Evolutionary conservation across 495 filamentous ascomycete genomes (phyloP), one percentile per base, ranked within the genome.

Genomic region (Neurospora terricola): DNA sequence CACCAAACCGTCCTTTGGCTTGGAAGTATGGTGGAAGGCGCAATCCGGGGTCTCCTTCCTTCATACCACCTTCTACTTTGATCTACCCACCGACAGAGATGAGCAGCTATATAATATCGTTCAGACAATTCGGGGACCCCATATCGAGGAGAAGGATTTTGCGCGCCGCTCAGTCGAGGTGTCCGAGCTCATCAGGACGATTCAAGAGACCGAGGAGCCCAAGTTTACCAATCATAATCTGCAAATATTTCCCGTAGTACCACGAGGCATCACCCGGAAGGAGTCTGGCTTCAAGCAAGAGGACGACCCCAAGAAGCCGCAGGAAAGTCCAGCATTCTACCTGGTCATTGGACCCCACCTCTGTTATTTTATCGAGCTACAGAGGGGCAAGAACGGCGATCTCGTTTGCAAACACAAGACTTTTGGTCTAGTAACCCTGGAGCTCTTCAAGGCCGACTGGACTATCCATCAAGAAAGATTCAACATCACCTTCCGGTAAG

Each of bases 281-380:
- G 73, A 72, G 36, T 76, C 69, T 34, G 88, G 76, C 81, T 82
- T 54, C 82, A 87, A 87, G 72, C 81, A 87, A 43, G 78, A 81
- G 34, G 82, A 84, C 38, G 42, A 68, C 69, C 80, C 76, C 71
- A 83, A 83, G 74, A 90, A 91, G 37, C 92, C 92, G 71, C 88
- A 90, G 34, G 96, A 98, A 73, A 89, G 94, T 75, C 84, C 96
- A 21, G 88, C 92, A 23, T 97, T 91, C 78, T 97, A 97, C 79
- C 88, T 99, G 69, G 93, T 90, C 0, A 88, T 99, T 77, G 94
- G 94, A 21, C 86, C 92, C 21, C 91, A 96, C 82, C 91, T 93
- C 72, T 84, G 97, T 69, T 91, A 97, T 81, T 77, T 98, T 23
- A 87, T 96, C 21, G 91, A 93, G 48, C 81, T 83, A 80, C 48